Base-by-base conservation (phyloP, 1,139 yeast species). In the Debaryomycetaceae sp. region DNA sequence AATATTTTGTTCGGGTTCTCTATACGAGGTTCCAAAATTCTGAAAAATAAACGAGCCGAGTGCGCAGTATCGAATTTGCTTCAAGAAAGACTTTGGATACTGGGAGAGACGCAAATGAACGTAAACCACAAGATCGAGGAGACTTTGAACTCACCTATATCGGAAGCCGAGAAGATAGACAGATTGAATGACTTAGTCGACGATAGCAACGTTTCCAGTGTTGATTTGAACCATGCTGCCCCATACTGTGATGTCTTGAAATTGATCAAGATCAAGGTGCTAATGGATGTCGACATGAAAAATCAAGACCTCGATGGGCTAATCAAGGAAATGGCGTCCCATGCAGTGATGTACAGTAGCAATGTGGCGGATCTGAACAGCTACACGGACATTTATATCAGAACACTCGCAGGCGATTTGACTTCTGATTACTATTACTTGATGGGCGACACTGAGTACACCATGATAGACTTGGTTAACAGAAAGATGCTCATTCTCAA, bases 401-500 rank as follows among this genome's bases (percentile, higher is more conserved):
- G 50, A 36, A 40, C 51, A 34, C 50, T 52, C 41, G 60, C 56
- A 41, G 53, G 54, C 34, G 70, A 65, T 42, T 50, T 71, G 36
- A 47, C 50, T 39, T 57, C 68, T 3, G 77, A 72, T 51, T 67
- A 56, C 49, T 66, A 63, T 45, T 60, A 56, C 42, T 48, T 70
- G n/a, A 47, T 62, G 4, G 52, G 57, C 22, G 53, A 53, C 3
- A 54, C 55, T 35, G 46, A 53, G n/a, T 46, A 48, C 23, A 59
- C 62, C 39, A 53, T 70, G 17, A 61, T 69, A 38, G 76, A 71
- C 35, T 58, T 72, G 48, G 60, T 71, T 24, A 68, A 70, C 48
- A 70, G 71, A 49, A 72, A 72, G 49, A 52, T 71, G 39, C 53
- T 65, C n/a, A 49, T 64, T 20, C 45, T 62, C 2, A 63, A 60